Percentiles rank a stretch among this genome's conserved stretches.
These are phyloP conservation scores for Fusarium sp. DNA, from an alignment of 2,329 filamentous ascomycete genomes.

Conservation along the genomic window DNA sequence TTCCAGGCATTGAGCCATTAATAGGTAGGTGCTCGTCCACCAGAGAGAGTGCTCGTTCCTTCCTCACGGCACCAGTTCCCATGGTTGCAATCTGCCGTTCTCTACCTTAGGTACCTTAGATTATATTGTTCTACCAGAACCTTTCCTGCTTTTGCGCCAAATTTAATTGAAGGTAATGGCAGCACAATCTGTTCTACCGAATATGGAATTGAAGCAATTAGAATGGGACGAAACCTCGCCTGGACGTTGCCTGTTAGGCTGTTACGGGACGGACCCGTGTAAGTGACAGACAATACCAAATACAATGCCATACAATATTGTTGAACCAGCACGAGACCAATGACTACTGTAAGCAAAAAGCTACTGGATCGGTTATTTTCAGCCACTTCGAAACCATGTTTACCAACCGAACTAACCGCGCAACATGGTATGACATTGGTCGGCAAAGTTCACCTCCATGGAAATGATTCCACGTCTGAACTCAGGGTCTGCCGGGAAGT, in stretches of 20 bases:
- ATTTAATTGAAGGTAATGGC: not conserved
- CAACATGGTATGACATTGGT: not conserved
- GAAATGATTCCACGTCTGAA: not conserved
- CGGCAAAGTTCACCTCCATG: not conserved
- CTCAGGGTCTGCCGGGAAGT: not conserved
- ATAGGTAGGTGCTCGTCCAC: too few relatives aligned
- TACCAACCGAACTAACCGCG: not conserved
- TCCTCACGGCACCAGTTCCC: too few relatives aligned
- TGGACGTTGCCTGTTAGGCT: not conserved
- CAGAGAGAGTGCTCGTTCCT: not conserved
- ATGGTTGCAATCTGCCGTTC: not conserved
- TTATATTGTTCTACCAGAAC: not conserved
- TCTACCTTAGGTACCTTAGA: too few relatives aligned
- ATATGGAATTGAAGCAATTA: not conserved
- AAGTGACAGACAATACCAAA: too few relatives aligned
- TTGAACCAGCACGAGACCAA: not conserved
- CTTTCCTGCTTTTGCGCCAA: not conserved
- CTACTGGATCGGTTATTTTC: not conserved
- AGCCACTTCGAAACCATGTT: not conserved
- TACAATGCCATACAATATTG: too few relatives aligned
- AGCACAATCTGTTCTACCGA: accelerated
- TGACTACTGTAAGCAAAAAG: not conserved
- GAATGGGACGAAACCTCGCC: not conserved
- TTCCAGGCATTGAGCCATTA: too few relatives aligned
- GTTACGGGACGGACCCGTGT: not conserved